Conservation (phyloP, 768 basidiomycete species). For the Russula griseocarnosa region DNA sequence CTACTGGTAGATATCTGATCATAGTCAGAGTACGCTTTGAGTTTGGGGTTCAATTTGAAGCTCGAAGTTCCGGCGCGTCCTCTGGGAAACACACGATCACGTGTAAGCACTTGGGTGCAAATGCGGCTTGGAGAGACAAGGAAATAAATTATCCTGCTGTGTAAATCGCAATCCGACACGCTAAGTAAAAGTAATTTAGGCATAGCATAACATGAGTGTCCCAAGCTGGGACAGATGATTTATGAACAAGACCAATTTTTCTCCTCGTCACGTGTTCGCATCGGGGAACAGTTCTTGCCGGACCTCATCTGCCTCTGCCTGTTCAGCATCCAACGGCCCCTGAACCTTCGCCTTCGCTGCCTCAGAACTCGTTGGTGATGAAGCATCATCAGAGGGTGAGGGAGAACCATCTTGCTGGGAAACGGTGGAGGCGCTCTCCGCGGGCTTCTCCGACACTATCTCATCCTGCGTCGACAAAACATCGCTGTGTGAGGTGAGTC, state of each 20-base stretch:
- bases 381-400: background rate
- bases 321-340: conserved; percentile 35
- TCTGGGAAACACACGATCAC: too few relatives aligned
- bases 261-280: conserved; percentile 7
- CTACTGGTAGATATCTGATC: too few relatives aligned
- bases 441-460: conserved; percentile 6
- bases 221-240: background rate
- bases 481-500: background rate
- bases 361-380: background rate
- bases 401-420: background rate
- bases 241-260: background rate
- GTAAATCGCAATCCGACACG: conserved; percentile 10
- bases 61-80: too few relatives aligned
- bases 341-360: conserved; percentile 22
- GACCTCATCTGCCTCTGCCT: conserved; percentile 37
- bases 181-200: conserved; percentile 10
- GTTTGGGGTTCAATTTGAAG: too few relatives aligned
- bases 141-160: conserved; percentile 16
- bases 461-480: conserved; percentile 3
- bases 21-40: too few relatives aligned
- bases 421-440: conserved; percentile 5
- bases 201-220: conserved; percentile 9
- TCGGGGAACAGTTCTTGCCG: conserved; percentile 40
- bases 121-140: background rate
- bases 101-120: too few relatives aligned